Percentiles rank a stretch among this genome's conserved stretches.
These are phyloP conservation scores for Juglanconis sp. DNA, from an alignment of 2,329 filamentous ascomycete genomes.

Conservation along the genomic window DNA sequence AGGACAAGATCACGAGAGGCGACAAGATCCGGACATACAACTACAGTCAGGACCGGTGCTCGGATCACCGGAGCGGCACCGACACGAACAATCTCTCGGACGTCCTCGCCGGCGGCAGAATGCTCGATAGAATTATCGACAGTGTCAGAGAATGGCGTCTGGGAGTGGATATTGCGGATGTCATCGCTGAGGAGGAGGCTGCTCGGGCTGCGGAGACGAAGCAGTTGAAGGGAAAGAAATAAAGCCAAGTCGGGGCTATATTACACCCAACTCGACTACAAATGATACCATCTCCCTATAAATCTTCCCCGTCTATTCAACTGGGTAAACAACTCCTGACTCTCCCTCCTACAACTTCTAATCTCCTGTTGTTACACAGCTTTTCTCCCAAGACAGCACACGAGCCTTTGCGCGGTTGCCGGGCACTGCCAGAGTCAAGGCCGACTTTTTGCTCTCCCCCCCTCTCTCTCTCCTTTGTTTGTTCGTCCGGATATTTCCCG, in stretches of 20 bases:
- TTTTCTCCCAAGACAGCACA: no score
- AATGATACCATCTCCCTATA: background rate
- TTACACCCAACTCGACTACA: background rate
- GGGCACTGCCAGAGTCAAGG: no score
- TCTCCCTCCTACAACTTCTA: no score
- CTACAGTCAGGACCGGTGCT: slow-evolving; percentile 70
- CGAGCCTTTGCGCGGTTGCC: no score
- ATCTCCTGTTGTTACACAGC: no score
- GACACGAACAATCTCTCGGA: slow-evolving; percentile 78
- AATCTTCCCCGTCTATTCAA: no score
- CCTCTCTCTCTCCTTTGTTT: no score
- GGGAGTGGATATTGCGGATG: slow-evolving; percentile 67
- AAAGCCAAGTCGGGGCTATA: background rate
- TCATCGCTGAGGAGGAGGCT: slow-evolving; percentile 63
- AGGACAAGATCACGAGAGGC: slow-evolving; percentile 79
- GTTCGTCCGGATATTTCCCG: no score
- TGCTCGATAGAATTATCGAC: slow-evolving; percentile 71
- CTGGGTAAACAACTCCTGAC: no score
- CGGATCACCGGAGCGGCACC: slow-evolving; percentile 79
- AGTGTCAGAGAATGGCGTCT: slow-evolving; percentile 75
- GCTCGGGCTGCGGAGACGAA: slow-evolving; percentile 26
- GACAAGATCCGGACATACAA: slow-evolving; percentile 97
- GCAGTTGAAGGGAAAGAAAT: slow-evolving; percentile 21
- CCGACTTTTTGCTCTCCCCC: no score
- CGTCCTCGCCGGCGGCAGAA: slow-evolving; percentile 71